These are phyloP conservation scores for Maudiozyma pseudohumilis DNA, from an alignment of 805 yeast genomes.

Conservation along the genomic window DNA sequence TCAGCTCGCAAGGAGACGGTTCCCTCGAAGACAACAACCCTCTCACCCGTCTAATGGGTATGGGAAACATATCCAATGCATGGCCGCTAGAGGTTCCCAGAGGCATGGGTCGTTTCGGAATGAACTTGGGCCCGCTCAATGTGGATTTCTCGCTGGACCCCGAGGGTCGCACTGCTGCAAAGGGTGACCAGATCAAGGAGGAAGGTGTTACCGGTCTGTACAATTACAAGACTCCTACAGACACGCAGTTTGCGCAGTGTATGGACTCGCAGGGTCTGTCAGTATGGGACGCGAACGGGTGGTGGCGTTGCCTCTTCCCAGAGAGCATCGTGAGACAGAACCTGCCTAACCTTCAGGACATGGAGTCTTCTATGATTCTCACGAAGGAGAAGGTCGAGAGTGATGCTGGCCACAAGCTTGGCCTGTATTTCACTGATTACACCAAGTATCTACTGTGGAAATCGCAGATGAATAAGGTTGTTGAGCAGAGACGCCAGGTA, in stretches of 20 bases:
- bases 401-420: slow-evolving; percentile 36
- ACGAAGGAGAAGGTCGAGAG: slow-evolving; percentile 52
- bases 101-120: too few species aligned
- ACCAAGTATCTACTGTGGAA: slow-evolving; percentile 62
- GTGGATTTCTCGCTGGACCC: background rate
- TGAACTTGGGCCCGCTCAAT: background rate
- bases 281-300: slow-evolving; percentile 76
- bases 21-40: background rate
- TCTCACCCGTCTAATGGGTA: background rate
- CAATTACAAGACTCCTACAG: slow-evolving; percentile 47
- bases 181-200: slow-evolving; percentile 2
- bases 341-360: slow-evolving; percentile 14
- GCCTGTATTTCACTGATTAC: slow-evolving; percentile 54
- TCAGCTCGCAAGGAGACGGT: background rate
- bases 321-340: slow-evolving; percentile 31
- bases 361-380: slow-evolving; percentile 29
- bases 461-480: slow-evolving; percentile 39
- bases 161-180: background rate
- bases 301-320: slow-evolving; percentile 89
- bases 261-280: slow-evolving; percentile 54
- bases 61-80: background rate
- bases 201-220: slow-evolving; percentile 34
- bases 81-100: background rate
- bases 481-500: slow-evolving; percentile 21
- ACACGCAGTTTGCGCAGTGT: slow-evolving; percentile 53